Evolutionary conservation across 331 rosid genomes (phyloP).

Genomic region (Acacia concinna): DNA sequence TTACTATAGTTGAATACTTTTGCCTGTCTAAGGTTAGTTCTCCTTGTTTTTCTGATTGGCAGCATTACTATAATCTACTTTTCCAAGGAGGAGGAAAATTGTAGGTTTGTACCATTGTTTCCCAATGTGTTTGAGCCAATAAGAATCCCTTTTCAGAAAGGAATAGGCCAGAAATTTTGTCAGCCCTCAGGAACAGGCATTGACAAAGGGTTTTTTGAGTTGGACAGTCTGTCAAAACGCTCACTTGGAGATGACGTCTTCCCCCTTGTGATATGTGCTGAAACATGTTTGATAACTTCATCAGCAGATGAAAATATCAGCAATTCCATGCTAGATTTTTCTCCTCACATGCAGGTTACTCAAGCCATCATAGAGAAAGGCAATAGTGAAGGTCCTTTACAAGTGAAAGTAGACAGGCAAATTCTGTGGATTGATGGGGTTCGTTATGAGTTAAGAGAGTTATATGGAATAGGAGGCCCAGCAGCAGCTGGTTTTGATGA

Average conservation of each 20-base stretch:
- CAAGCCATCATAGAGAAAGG: constrained; percentile 81
- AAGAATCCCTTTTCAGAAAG: constrained; percentile 64
- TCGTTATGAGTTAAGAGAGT: constrained; percentile 85
- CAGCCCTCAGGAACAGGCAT: constrained; percentile 92
- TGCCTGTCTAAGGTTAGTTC: constrained; percentile 13
- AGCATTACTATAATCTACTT: constrained; percentile 81
- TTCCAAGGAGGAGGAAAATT: constrained; percentile 79
- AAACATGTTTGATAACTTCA: constrained; percentile 43
- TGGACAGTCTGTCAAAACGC: constrained; percentile 77
- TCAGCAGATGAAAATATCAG: constrained; percentile 40
- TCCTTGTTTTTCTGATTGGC: constrained; percentile 35
- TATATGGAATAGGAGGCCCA: constrained; percentile 80
- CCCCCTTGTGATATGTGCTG: constrained; percentile 87
- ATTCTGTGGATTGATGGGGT: constrained; percentile 82
- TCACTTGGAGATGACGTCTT: constrained; percentile 72
- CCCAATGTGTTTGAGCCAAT: constrained; percentile 71
- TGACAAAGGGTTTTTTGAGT: constrained; percentile 82
- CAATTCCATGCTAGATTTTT: constrained; percentile 37
- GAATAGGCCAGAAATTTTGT: constrained; percentile 67
- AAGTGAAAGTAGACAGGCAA: constrained; percentile 77
- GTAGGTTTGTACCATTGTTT: constrained; percentile 66
- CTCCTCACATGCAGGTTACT: constrained; percentile 81
- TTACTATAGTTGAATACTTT: not conserved
- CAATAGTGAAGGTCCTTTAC: constrained; percentile 49
- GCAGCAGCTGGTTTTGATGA: constrained; percentile 60